Evolutionary conservation across 805 yeast genomes (phyloP).

Genomic region (Candida xiaguanensis): DNA sequence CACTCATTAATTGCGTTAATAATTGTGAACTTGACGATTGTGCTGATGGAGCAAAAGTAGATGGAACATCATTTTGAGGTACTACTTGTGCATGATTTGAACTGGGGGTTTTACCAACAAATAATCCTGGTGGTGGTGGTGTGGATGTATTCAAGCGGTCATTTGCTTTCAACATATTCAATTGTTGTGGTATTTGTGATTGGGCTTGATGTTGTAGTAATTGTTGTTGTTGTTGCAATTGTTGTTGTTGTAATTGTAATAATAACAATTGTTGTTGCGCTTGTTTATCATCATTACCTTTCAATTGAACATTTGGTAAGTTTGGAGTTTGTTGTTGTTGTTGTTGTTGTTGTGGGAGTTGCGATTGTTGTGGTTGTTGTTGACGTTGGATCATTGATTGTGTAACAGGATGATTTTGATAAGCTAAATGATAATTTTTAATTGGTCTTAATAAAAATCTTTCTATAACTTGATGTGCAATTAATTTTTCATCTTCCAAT

Average conservation of each 20-base stretch:
- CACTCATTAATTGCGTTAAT: conserved; percentile 80
- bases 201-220: conserved; percentile 25
- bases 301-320: conserved; percentile 16
- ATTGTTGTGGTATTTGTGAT: conserved; percentile 16
- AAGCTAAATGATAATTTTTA: conserved; percentile 44
- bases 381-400: conserved; percentile 30
- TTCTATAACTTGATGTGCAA: conserved; percentile 41
- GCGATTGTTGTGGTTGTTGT: conserved; percentile 29
- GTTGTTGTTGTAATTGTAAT: conserved; percentile 23
- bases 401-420: conserved; percentile 40
- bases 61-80: conserved; percentile 5
- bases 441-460: conserved; percentile 37
- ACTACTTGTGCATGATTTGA: conserved; percentile 11
- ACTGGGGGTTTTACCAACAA: conserved; percentile 20
- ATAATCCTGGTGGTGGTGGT: conserved; percentile 76
- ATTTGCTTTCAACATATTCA: conserved; percentile 21
- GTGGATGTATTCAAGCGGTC: conserved; percentile 44
- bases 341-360: conserved; percentile 20
- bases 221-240: conserved; percentile 22
- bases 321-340: conserved; percentile 19
- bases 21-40: conserved; percentile 69
- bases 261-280: conserved; percentile 25
- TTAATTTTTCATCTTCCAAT: conserved; percentile 31
- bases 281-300: conserved; percentile 15
- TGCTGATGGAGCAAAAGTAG: conserved; percentile 14